These are phyloP conservation scores for Mycena filopes DNA, from an alignment of 768 basidiomycete genomes.

Conservation along the genomic window DNA sequence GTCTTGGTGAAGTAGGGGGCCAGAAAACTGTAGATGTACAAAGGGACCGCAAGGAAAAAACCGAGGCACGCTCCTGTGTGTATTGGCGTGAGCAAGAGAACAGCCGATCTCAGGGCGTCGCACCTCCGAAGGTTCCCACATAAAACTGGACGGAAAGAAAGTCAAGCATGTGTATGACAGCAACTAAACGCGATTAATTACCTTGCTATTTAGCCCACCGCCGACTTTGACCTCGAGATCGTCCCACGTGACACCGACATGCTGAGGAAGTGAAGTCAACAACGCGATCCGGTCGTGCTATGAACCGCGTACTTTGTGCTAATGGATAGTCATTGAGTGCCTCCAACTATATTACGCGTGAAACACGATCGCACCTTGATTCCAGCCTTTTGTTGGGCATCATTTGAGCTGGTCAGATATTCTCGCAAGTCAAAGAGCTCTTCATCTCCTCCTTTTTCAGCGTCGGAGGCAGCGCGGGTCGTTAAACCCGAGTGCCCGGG, in stretches of 20 bases:
- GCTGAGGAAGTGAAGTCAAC: slow-evolving; percentile 43
- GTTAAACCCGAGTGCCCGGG: slow-evolving; percentile 34
- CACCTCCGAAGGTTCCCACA: slow-evolving; percentile 68
- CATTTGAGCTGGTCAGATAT: slow-evolving; percentile 74
- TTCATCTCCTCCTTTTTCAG: slow-evolving; percentile 51
- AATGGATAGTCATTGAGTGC: slow-evolving; percentile 6
- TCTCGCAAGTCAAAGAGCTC: slow-evolving; percentile 71
- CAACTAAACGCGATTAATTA: slow-evolving; percentile 33
- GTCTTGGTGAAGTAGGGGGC: slow-evolving; percentile 51
- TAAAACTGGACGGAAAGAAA: slow-evolving; percentile 53
- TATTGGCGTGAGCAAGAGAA: neutral
- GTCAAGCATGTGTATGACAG: neutral
- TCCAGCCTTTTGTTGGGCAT: slow-evolving; percentile 71
- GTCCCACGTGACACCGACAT: slow-evolving; percentile 82
- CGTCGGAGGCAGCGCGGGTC: slow-evolving; percentile 54
- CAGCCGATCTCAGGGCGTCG: slow-evolving; percentile 28
- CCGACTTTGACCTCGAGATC: slow-evolving; percentile 70
- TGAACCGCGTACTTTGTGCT: slow-evolving; percentile 30
- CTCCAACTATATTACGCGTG: neutral
- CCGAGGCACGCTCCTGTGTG: slow-evolving; percentile 42
- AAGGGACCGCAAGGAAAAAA: slow-evolving; percentile 64
- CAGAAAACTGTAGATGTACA: slow-evolving; percentile 58
- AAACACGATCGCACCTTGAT: slow-evolving; percentile 55
- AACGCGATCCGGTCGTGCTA: neutral
- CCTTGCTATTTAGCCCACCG: slow-evolving; percentile 69